Evolutionary conservation across 2,329 filamentous ascomycete genomes (phyloP), one percentile per base, ranked within the genome.

Genomic region (Daldinia sp.): DNA sequence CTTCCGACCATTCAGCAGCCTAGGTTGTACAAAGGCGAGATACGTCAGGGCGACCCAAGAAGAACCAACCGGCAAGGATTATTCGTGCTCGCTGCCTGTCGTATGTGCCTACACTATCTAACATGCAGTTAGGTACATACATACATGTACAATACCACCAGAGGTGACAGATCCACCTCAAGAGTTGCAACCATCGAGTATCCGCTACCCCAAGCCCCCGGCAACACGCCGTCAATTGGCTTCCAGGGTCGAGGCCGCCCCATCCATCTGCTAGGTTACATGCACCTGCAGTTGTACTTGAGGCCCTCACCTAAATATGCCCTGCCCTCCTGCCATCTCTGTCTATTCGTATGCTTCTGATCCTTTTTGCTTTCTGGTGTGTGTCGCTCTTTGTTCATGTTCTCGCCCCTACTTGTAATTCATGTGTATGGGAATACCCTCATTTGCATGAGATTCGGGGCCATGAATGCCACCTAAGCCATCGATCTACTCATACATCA

Each of bases 351-450:
- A 55, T 58, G 56, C 64, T 72, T 74, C 66, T 68, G 68, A 53
- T 73, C 63, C 63, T 63, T 66, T 65, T 70, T 63, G 64, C 67
- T 69, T 70, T 60, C 51, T 70, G 33, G 67, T 68, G 57, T 57
- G 46, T 69, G 37, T 65, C 63, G 63, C 64, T 70, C 60, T 60
- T 60, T 67, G 68, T 67, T 55, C 48, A 63, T 56, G 55, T 57
- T 56, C 50, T 61, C 53, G 55, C 66, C 54, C 44, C 63, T 68
- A 51, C 46, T 48, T 62, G 67, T 59, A 68, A 65, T 74, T 71
- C 67, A 72, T 72, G 70, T 73, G 65, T 70, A 68, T 74, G 68
- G 69, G 71, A 74, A 64, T 70, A 66, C 65, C 72, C 68, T 72
- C 69, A 67, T 73, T 56, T 70, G 60, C 72, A 70, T 67, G 70